phyloP scores from a whole-genome alignment of 768 basidiomycete species.

The Tylopilus plumbeoviolaceoides region DNA sequence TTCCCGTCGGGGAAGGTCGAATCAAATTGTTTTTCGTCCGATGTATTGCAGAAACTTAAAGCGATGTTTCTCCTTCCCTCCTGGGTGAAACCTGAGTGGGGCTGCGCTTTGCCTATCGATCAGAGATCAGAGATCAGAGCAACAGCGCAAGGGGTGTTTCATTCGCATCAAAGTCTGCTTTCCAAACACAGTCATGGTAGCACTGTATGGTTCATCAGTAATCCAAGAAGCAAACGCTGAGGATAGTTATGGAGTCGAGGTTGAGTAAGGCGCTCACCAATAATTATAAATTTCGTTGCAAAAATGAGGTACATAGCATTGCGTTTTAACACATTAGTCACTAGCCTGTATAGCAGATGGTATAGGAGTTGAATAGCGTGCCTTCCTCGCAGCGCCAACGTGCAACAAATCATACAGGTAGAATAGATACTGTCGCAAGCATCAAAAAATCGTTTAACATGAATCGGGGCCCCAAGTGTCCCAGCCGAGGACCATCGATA shows the following conservation, averaged over 20 bases:
- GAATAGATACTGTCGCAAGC: background rate
- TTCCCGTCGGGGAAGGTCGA: background rate
- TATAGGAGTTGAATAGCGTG: background rate
- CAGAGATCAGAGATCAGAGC: too few relatives aligned
- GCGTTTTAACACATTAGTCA: background rate
- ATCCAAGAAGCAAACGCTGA: too few relatives aligned
- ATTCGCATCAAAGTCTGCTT: background rate
- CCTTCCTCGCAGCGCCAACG: conserved; percentile 3
- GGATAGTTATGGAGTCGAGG: too few relatives aligned
- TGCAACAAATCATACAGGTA: background rate
- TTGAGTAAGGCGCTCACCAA: background rate
- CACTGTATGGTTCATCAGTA: too few relatives aligned
- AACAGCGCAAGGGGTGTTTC: background rate
- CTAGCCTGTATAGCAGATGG: background rate
- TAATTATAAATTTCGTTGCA: background rate
- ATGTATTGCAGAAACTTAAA: background rate
- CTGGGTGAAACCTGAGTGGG: background rate
- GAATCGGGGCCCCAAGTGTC: background rate
- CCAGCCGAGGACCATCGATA: background rate
- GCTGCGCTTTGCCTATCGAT: background rate
- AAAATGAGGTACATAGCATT: background rate
- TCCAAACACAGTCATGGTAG: too few relatives aligned
- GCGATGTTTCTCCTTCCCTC: background rate
- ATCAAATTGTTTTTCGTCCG: background rate
- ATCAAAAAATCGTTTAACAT: background rate